phyloP scores from a whole-genome alignment of 305 asterid species.

The Euphrasia arctica region DNA sequence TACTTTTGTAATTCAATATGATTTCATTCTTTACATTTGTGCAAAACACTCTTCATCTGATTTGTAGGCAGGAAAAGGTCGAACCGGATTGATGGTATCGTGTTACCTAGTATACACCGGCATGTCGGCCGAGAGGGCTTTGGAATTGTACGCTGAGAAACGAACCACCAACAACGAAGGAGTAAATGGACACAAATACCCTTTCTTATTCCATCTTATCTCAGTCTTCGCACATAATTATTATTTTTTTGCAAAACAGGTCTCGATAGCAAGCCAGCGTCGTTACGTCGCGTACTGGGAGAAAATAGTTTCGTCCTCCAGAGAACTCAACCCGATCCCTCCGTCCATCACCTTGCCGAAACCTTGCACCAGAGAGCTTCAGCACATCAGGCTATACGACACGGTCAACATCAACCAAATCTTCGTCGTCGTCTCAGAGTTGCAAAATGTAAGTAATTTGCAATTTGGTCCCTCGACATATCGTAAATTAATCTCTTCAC shows the following conservation, averaged over 20 bases:
- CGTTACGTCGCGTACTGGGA: conserved; percentile 82
- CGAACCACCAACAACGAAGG: conserved; percentile 85
- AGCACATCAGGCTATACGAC: conserved; percentile 65
- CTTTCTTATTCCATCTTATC: not conserved
- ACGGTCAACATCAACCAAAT: conserved; percentile 42
- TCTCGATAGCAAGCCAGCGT: conserved; percentile 81
- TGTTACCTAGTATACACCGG: conserved; percentile 63
- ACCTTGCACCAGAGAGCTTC: conserved; percentile 54
- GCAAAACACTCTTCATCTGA: not conserved
- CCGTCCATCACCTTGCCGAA: conserved; percentile 48
- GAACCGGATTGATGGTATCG: conserved; percentile 81
- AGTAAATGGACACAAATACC: conserved; percentile 32
- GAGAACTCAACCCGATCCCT: conserved; percentile 31
- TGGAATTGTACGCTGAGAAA: conserved; percentile 66
- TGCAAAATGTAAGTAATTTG: conserved; percentile 45
- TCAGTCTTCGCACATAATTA: not conserved
- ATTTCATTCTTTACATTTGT: no score
- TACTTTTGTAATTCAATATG: not conserved
- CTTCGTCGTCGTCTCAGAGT: conserved; percentile 55
- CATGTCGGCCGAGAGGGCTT: conserved; percentile 67
- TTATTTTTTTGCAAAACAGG: conserved; percentile 30
- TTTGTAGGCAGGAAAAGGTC: conserved; percentile 81
- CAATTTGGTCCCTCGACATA: no score
- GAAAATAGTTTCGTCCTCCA: conserved; percentile 33
- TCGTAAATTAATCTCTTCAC: no score